These are phyloP conservation scores for Sphaerulina musiva DNA, from an alignment of 2,329 filamentous ascomycete genomes.

Conservation along the genomic window DNA sequence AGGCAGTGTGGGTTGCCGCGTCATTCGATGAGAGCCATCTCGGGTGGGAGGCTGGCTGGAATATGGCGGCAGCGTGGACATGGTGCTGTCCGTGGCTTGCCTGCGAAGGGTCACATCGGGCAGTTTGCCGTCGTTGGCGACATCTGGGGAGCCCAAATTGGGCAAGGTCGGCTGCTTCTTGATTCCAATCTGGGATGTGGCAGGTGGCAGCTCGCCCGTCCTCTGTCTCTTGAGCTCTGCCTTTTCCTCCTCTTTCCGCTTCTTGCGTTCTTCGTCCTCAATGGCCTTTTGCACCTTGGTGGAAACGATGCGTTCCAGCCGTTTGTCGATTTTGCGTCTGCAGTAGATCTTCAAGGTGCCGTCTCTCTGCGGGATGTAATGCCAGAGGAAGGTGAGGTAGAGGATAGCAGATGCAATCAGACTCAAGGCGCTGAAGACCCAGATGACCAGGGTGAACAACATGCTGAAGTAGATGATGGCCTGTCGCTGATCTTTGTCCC, in stretches of 20 bases:
- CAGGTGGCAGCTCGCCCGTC: constrained; percentile 24
- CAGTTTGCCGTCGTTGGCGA: constrained; percentile 45
- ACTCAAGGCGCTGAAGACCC: constrained; percentile 70
- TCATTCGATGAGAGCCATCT: constrained; percentile 34
- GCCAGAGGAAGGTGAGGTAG: constrained; percentile 84
- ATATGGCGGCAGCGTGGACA: constrained; percentile 44
- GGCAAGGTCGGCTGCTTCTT: constrained; percentile 61
- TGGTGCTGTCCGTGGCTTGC: constrained; percentile 31
- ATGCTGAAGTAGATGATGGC: constrained; percentile 81
- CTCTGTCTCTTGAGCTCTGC: constrained; percentile 45
- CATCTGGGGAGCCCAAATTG: constrained; percentile 50
- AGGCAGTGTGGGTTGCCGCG: constrained; percentile 37
- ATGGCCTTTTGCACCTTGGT: constrained; percentile 84
- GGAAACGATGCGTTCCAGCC: constrained; percentile 76
- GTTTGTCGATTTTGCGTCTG: constrained; percentile 80
- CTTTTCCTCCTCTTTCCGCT: constrained; percentile 48
- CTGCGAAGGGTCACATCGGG: constrained; percentile 32
- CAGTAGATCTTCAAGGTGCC: constrained; percentile 80
- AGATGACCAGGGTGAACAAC: constrained; percentile 85
- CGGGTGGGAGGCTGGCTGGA: constrained; percentile 49
- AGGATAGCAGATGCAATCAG: constrained; percentile 69
- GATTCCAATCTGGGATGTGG: constrained; percentile 12
- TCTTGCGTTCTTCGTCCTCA: constrained; percentile 60
- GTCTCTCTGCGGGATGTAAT: constrained; percentile 78
- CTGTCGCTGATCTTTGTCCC: constrained; percentile 67